Evolutionary conservation across 768 basidiomycete genomes (phyloP).

Genomic region (Leccinum longicurvipes): DNA sequence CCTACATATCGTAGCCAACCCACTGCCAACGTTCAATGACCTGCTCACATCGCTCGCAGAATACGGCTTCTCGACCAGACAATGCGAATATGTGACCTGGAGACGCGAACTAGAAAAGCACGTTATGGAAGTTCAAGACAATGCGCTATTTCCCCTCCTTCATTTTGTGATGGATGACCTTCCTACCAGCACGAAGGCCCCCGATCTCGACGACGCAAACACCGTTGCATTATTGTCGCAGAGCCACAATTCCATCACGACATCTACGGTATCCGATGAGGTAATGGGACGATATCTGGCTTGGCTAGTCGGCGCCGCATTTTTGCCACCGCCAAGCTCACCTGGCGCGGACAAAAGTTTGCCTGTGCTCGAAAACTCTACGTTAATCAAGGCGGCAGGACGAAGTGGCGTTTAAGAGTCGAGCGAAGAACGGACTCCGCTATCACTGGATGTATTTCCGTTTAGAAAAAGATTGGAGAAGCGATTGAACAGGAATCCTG

Average conservation of each 20-base stretch:
- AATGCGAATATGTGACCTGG: conserved; percentile 91
- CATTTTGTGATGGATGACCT: conserved; percentile 98
- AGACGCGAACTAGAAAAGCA: conserved; percentile 90
- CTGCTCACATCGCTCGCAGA: conserved; percentile 67
- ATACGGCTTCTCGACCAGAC: conserved; percentile 78
- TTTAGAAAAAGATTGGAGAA: not conserved
- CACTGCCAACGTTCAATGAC: conserved; percentile 85
- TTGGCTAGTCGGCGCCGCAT: conserved; percentile 86
- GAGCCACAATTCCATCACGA: conserved; percentile 36
- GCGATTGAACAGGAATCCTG: not conserved
- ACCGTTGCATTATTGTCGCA: conserved; percentile 57
- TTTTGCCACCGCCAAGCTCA: conserved; percentile 59
- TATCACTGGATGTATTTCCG: not conserved
- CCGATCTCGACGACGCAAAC: conserved; percentile 85
- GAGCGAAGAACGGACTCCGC: not conserved
- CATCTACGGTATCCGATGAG: conserved; percentile 65
- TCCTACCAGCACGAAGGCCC: conserved; percentile 93
- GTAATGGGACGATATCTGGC: conserved; percentile 87
- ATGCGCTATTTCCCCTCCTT: conserved; percentile 93
- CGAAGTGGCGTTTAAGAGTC: conserved; percentile 41
- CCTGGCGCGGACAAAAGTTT: conserved; percentile 40
- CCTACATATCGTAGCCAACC: conserved; percentile 82
- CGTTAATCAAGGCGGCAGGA: conserved; percentile 60
- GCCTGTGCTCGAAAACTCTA: conserved; percentile 42
- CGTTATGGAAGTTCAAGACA: conserved; percentile 91